phyloP scores from a whole-genome alignment of 495 filamentous ascomycete genomes.

The Aspergillus leporis region DNA sequence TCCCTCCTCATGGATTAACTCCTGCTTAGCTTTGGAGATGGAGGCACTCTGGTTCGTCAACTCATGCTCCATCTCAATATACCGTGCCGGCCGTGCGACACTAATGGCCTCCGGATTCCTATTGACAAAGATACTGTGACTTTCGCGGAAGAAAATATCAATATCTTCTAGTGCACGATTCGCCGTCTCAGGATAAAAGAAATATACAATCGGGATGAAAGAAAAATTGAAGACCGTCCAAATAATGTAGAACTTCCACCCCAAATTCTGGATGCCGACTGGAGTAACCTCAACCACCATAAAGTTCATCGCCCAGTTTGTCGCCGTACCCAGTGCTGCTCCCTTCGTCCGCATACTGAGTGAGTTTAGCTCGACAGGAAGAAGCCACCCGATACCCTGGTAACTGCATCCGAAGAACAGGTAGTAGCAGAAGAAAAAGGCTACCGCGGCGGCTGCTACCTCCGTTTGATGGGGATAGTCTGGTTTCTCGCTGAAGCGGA shows the following conservation, averaged over 20 bases:
- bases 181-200: constrained; percentile 46
- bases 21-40: not conserved
- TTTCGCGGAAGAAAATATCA: constrained; percentile 30
- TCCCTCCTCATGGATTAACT: not conserved
- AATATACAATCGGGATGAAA: constrained; percentile 47
- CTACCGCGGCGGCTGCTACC: constrained; percentile 35
- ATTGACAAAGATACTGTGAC: not conserved
- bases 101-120: not conserved
- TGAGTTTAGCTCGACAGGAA: constrained; percentile 48
- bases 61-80: not conserved
- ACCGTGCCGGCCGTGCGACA: not conserved
- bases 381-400: constrained; percentile 50
- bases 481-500: constrained; percentile 34
- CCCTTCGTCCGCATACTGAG: constrained; percentile 43
- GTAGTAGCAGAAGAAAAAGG: constrained; percentile 54
- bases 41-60: not conserved
- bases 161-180: constrained; percentile 45
- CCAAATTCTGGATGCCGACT: constrained; percentile 50
- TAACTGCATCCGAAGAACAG: constrained; percentile 48
- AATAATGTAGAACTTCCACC: constrained; percentile 62
- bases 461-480: constrained; percentile 33
- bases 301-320: constrained; percentile 1
- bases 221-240: constrained; percentile 57
- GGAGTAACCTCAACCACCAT: constrained; percentile 62
- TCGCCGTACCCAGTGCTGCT: constrained; percentile 11